These are phyloP conservation scores for Backusella morwellensis DNA, from an alignment of 192 early-diverging fungal genomes.

Conservation along the genomic window DNA sequence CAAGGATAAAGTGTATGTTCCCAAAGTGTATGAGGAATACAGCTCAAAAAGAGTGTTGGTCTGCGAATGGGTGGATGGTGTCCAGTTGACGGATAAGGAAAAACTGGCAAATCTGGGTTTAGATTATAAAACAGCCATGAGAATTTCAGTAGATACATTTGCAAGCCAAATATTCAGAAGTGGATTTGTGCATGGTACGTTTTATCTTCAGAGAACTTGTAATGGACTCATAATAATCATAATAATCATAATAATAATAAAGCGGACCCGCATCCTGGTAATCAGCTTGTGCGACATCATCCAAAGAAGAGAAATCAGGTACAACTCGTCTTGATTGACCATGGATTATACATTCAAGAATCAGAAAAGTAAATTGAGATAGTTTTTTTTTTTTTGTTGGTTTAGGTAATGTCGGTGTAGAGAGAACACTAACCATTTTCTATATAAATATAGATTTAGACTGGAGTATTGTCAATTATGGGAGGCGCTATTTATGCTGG, in stretches of 20 bases:
- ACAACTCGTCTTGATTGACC: slow-evolving; percentile 76
- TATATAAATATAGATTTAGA: slow-evolving; percentile 47
- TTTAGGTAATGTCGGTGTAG: neutral
- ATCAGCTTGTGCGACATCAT: slow-evolving; percentile 75
- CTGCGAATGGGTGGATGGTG: slow-evolving; percentile 88
- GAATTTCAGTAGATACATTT: slow-evolving; percentile 75
- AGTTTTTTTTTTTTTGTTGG: neutral
- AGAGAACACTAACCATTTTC: neutral
- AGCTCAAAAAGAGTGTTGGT: slow-evolving; percentile 75
- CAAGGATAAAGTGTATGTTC: slow-evolving; percentile 63
- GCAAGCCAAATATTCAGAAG: slow-evolving; percentile 82
- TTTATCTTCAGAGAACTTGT: neutral
- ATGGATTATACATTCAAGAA: slow-evolving; percentile 88
- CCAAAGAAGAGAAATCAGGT: slow-evolving; percentile 44
- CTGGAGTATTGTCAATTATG: slow-evolving; percentile 83
- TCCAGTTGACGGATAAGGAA: slow-evolving; percentile 63
- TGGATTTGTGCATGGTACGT: slow-evolving; percentile 81
- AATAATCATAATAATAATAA: neutral
- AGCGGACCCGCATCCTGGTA: slow-evolving; percentile 80
- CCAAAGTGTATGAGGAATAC: slow-evolving; percentile 70
- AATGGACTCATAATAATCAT: neutral
- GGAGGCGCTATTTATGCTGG: slow-evolving; percentile 76
- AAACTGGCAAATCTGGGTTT: slow-evolving; percentile 39
- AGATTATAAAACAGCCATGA: slow-evolving; percentile 56
- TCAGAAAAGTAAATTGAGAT: slow-evolving; percentile 30